A percentile compares a stretch with the other conserved stretches of the same genome.
Conservation (phyloP, 176 grass and related monocot genomes). For the Triticum monococcum region DNA sequence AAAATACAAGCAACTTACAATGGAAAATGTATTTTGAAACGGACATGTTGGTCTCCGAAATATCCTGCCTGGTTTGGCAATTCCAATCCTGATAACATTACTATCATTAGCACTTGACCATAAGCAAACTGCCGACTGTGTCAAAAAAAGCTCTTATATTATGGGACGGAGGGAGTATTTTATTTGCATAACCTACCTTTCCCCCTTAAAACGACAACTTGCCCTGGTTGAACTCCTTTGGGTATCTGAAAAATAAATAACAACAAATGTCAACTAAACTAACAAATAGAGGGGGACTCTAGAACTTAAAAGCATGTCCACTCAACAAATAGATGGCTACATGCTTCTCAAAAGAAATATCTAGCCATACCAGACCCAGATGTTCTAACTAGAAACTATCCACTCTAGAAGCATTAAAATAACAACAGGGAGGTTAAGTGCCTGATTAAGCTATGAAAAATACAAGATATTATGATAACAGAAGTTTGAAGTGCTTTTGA, state of each 20-base stretch:
- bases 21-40: conserved; percentile 81
- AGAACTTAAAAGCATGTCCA: background rate
- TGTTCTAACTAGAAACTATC: conserved; percentile 9
- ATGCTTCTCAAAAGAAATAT: conserved; percentile 3
- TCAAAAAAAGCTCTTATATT: too few relatives aligned
- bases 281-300: background rate
- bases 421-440: background rate
- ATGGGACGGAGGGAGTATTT: too few relatives aligned
- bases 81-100: conserved; percentile 78
- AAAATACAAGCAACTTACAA: conserved; percentile 69
- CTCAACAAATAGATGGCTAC: conserved; percentile 12
- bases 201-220: conserved; percentile 75
- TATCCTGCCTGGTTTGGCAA: conserved; percentile 64
- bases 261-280: conserved; percentile 15
- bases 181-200: conserved; percentile 64
- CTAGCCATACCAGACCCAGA: background rate
- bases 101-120: conserved; percentile 40
- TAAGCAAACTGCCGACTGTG: background rate
- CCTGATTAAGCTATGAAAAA: background rate
- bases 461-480: background rate
- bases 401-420: conserved; percentile 4
- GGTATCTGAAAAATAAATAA: conserved; percentile 64
- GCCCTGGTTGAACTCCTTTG: conserved; percentile 86
- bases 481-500: background rate
- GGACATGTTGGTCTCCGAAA: conserved; percentile 78